A percentile compares a stretch with the other conserved stretches of the same genome.
These are phyloP conservation scores for Trichoderma gamsii DNA, from an alignment of 495 filamentous ascomycete genomes.

Conservation along the genomic window DNA sequence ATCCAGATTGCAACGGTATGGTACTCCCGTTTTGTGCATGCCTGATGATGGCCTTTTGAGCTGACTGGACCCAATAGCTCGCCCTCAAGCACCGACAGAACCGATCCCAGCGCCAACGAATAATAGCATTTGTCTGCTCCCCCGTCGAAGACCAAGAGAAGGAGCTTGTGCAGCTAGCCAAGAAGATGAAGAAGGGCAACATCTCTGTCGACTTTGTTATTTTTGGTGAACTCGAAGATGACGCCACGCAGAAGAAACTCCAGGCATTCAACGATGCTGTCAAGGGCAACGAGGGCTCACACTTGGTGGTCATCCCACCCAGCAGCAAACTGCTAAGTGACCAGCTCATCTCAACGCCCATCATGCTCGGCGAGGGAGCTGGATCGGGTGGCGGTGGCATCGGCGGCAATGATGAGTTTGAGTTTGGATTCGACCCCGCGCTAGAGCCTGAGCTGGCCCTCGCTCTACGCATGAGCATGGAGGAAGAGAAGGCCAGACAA, in stretches of 20 bases:
- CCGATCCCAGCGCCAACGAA: conserved; percentile 88
- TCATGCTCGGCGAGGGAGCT: conserved; percentile 71
- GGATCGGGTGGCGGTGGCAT: conserved; percentile 34
- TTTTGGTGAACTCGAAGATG: conserved; percentile 87
- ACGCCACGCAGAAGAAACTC: conserved; percentile 79
- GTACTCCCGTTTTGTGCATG: conserved; percentile 17
- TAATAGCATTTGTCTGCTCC: conserved; percentile 92
- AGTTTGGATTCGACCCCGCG: conserved; percentile 73
- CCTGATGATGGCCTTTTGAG: neutral
- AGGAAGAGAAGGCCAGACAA: conserved; percentile 87
- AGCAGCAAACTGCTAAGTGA: conserved; percentile 88
- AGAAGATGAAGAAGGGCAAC: conserved; percentile 97
- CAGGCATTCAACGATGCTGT: conserved; percentile 88
- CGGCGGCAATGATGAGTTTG: conserved; percentile 53
- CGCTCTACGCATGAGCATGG: conserved; percentile 94
- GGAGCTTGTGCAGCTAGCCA: conserved; percentile 79
- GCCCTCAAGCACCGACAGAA: conserved; percentile 98
- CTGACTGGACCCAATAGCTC: conserved; percentile 49
- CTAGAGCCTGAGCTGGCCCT: conserved; percentile 89
- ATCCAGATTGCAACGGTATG: conserved; percentile 91
- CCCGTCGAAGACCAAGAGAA: conserved; percentile 86
- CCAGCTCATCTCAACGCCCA: conserved; percentile 84
- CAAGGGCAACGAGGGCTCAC: conserved; percentile 80
- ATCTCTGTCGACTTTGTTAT: conserved; percentile 88
- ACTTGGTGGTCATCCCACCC: conserved; percentile 85